Evolutionary conservation across 1,284 basidiomycete species (phyloP).

Genomic region (Sutorius eximius): DNA sequence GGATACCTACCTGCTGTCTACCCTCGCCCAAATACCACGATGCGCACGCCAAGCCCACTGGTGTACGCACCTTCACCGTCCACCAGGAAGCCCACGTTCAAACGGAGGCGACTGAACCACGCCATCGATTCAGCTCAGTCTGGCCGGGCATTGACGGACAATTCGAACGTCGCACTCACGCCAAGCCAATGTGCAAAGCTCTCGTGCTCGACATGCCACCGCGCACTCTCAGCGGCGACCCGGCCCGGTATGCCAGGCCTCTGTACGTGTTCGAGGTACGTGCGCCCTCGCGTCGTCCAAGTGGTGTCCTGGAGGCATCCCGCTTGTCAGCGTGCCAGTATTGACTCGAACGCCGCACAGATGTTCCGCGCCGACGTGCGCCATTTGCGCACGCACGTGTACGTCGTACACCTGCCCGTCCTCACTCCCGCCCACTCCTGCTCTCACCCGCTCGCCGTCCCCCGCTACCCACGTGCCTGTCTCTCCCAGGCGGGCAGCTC

Average conservation of each 20-base stretch:
- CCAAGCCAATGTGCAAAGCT: slow-evolving; percentile 13
- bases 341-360: slow-evolving; percentile 3
- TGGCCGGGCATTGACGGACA: slow-evolving; percentile 23
- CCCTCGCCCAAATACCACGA: neutral
- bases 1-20: neutral
- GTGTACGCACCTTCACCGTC: slow-evolving; percentile 8
- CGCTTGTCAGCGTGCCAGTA: too few species aligned
- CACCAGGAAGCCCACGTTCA: slow-evolving; percentile 19
- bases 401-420: slow-evolving; percentile 31
- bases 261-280: slow-evolving; percentile 24
- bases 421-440: slow-evolving; percentile 33
- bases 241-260: slow-evolving; percentile 15
- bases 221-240: slow-evolving; percentile 22
- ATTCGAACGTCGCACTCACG: slow-evolving; percentile 17
- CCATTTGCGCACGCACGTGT: slow-evolving; percentile 32
- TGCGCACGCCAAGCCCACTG: slow-evolving; percentile 19
- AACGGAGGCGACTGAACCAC: slow-evolving; percentile 29
- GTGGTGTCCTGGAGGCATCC: too few species aligned
- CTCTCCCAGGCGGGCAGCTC: slow-evolving; percentile 28
- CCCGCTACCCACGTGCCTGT: slow-evolving; percentile 18
- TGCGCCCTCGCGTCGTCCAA: neutral
- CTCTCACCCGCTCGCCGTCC: slow-evolving; percentile 35
- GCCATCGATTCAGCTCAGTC: slow-evolving; percentile 15
- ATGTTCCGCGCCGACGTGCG: slow-evolving; percentile 28
- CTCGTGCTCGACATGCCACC: slow-evolving; percentile 34